Conservation (phyloP, 371 early-diverging fungal species). For the Umbelopsis sp. region DNA sequence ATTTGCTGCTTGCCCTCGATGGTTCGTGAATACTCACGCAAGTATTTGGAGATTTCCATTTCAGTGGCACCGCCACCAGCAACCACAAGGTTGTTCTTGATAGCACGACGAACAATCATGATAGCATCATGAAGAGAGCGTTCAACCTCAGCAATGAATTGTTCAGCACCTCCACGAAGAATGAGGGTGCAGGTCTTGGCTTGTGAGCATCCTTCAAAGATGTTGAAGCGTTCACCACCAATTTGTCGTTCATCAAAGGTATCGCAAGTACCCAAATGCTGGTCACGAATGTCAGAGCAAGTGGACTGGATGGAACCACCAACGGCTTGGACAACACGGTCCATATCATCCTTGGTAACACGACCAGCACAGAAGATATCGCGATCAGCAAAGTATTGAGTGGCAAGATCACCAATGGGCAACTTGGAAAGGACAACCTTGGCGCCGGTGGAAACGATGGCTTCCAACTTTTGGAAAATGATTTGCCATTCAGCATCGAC, state of each 20-base stretch:
- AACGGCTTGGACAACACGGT: constrained; percentile 94
- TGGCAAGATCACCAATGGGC: constrained; percentile 99
- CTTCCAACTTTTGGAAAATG: constrained; percentile 98
- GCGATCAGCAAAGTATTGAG: constrained; percentile 99
- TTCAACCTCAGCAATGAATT: constrained; percentile 99
- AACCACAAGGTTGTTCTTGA: constrained; percentile 94
- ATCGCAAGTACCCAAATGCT: constrained; percentile 90
- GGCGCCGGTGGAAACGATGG: constrained; percentile 97
- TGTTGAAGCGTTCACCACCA: constrained; percentile 97
- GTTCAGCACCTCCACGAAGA: constrained; percentile 98
- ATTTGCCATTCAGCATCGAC: constrained; percentile 99
- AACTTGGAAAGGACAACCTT: constrained; percentile 99
- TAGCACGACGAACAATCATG: constrained; percentile 97
- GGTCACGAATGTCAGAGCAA: constrained; percentile 80
- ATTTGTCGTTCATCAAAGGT: constrained; percentile 98
- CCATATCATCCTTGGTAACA: constrained; percentile 93
- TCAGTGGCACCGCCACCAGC: constrained; percentile 99
- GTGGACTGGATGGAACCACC: constrained; percentile 95
- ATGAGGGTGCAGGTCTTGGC: constrained; percentile 97
- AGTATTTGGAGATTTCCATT: constrained; percentile 97
- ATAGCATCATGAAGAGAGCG: constrained; percentile 99
- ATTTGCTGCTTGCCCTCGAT: constrained; percentile 97
- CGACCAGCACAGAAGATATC: constrained; percentile 99
- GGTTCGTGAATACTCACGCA: constrained; percentile 90
- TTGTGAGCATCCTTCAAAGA: constrained; percentile 92